Conservation (phyloP, 768 basidiomycete genomes). For the Wakefieldia striispora region DNA sequence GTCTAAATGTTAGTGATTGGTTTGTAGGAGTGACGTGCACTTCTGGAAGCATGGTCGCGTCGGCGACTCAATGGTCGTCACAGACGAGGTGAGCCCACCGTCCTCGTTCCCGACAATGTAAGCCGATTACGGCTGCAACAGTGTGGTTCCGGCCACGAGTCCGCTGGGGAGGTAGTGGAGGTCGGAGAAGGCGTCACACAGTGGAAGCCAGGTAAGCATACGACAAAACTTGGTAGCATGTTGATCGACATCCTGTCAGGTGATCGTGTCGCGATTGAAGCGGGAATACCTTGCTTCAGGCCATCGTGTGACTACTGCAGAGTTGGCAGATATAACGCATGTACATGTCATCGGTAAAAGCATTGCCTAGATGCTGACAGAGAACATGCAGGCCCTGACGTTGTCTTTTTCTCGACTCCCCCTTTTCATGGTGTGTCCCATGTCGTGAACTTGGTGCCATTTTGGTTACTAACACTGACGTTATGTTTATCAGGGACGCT, state of each 20-base stretch:
- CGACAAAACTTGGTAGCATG: not conserved
- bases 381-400: conserved; percentile 32
- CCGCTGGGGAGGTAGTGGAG: conserved; percentile 64
- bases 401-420: conserved; percentile 70
- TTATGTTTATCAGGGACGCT: conserved; percentile 45
- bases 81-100: conserved; percentile 48
- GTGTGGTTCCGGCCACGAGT: conserved; percentile 72
- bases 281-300: conserved; percentile 65
- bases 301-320: conserved; percentile 61
- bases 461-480: not conserved
- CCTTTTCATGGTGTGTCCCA: conserved; percentile 54
- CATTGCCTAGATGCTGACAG: not conserved
- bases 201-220: conserved; percentile 53
- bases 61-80: conserved; percentile 69
- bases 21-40: conserved; percentile 63
- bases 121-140: conserved; percentile 17
- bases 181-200: conserved; percentile 64
- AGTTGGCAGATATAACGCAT: conserved; percentile 64
- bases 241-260: conserved; percentile 33
- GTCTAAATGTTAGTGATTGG: not conserved
- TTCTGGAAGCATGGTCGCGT: conserved; percentile 72
- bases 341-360: conserved; percentile 23
- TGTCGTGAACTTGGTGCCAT: not conserved
- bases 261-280: conserved; percentile 68
- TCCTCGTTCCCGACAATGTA: not conserved